These are phyloP conservation scores for Coniochaeta hoffmannii DNA, from an alignment of 2,329 filamentous ascomycete species.

Conservation along the genomic window DNA sequence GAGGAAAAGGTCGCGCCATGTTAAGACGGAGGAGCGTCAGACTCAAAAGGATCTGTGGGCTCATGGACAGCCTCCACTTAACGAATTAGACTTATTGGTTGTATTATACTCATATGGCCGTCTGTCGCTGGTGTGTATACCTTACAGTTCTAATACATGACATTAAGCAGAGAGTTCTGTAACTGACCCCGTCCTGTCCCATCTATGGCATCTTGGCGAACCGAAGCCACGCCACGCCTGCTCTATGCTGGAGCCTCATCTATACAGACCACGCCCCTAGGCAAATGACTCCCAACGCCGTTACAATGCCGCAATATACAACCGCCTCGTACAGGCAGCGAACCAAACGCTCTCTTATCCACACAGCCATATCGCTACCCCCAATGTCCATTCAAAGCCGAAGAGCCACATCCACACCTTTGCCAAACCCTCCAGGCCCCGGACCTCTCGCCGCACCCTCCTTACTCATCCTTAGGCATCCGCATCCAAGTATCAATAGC, in stretches of 20 bases:
- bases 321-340: neutral
- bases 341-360: neutral
- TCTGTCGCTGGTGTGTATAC: neutral
- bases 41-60: neutral
- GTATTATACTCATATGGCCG: neutral
- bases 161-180: neutral
- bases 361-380: neutral
- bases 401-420: neutral
- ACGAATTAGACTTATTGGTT: neutral
- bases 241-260: neutral
- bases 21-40: neutral
- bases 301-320: neutral
- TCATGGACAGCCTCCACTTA: neutral
- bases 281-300: neutral
- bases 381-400: too few species aligned
- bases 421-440: neutral
- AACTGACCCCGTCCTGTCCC: neutral
- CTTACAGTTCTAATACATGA: neutral
- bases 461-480: conserved; percentile 58
- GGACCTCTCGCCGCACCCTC: neutral
- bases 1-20: neutral
- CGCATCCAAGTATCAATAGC: conserved; percentile 92
- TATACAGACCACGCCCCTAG: neutral
- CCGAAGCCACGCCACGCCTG: neutral
- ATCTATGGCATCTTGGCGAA: neutral